Percentiles rank a stretch among this genome's conserved stretches.
These are phyloP conservation scores for Gremmenia infestans DNA, from an alignment of 2,329 filamentous ascomycete species.

Conservation along the genomic window DNA sequence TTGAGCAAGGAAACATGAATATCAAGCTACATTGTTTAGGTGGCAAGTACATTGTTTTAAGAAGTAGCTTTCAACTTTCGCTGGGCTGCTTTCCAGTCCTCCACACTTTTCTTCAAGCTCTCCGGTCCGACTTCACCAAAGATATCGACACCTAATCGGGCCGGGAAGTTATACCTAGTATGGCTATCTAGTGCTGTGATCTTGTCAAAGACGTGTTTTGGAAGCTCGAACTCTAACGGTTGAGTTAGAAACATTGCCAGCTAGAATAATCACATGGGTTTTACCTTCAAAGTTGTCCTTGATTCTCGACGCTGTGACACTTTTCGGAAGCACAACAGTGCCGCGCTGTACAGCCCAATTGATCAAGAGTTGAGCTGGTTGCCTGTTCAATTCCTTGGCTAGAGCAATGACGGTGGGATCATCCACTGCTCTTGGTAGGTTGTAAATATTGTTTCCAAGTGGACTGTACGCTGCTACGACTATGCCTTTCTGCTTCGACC, in stretches of 20 bases:
- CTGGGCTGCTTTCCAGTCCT: slow-evolving; percentile 34
- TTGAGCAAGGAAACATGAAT: no score
- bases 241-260: no score
- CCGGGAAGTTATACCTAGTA: slow-evolving; percentile 41
- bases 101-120: slow-evolving; percentile 32
- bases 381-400: slow-evolving; percentile 46
- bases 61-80: slow-evolving; percentile 20
- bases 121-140: slow-evolving; percentile 39
- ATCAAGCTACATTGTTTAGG: no score
- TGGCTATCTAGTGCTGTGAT: slow-evolving; percentile 37
- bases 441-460: slow-evolving; percentile 51
- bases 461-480: slow-evolving; percentile 61
- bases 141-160: slow-evolving; percentile 38
- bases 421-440: slow-evolving; percentile 40
- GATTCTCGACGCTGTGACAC: slow-evolving; percentile 47
- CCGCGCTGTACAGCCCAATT: slow-evolving; percentile 51
- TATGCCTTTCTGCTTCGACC: slow-evolving; percentile 53
- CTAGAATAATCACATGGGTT: neutral
- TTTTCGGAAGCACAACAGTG: slow-evolving; percentile 50
- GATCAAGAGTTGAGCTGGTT: slow-evolving; percentile 49
- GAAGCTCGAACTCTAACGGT: slow-evolving; percentile 34
- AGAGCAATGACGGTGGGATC: slow-evolving; percentile 46
- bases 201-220: slow-evolving; percentile 34
- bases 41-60: neutral
- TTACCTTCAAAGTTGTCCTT: slow-evolving; percentile 39